Base-by-base conservation (phyloP, 2,329 filamentous ascomycete species). In the Beauveria medogensis region DNA sequence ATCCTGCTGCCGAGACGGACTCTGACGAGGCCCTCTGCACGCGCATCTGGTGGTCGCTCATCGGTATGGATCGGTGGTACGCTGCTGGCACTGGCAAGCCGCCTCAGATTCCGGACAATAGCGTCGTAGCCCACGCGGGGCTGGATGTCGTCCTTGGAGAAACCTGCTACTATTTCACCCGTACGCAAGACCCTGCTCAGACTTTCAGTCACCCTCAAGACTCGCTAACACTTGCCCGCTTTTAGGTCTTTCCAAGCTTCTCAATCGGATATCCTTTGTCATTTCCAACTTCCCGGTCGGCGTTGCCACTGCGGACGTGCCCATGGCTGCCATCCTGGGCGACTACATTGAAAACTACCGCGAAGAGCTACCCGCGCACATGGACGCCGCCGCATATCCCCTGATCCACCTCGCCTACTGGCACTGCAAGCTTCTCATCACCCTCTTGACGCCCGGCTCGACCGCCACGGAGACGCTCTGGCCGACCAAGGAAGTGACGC, bases 31-130 rank as follows among this genome's bases (percentile, higher is more conserved):
- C 83, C 20, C 74, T 90, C 4, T 80, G 81, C 2, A 77, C 86
- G 55, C 81, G 86, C 48, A 81, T 87, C 20, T 91, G 88, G 88
- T 90, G 86, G 85, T 83, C 84, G 16, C 74, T 91, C 40, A 81
- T 90, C 51, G 80, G 88, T 64, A 80, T 91, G 64, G 88, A 91
- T 67, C 82, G 87, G 18, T 91, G 87, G 86, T 84, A 90, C 69
- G 85, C 88, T 4, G 80, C 85, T n/a, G 85, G 84, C 24, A 87
- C 82, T 5, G 84, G 82, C 14, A 84, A 80, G 63, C 84, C 86
- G 1, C 65, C 84, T 14, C 77, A 86, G 62, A 84, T 91, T 61
- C 83, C 82, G 2, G 82, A 88, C 65, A 80, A 82, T 63, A 83
- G 79, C 57, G 79, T 86, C 7, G 80, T 88, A 16, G 74, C 88